Evolutionary conservation across 768 basidiomycete genomes (phyloP).

Genomic region (Kwoniella europaea): DNA sequence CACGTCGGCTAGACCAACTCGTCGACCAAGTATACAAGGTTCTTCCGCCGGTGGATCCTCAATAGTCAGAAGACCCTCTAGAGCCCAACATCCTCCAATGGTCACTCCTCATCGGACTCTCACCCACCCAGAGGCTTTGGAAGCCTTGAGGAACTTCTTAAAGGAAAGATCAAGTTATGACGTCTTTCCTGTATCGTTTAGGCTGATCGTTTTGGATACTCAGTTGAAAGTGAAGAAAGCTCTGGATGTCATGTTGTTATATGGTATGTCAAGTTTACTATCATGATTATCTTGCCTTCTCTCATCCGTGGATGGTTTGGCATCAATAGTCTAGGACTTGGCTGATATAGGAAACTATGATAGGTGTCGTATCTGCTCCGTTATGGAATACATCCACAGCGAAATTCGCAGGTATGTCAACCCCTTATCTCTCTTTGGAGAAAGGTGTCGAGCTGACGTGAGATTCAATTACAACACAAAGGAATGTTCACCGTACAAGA

Average conservation of each 20-base stretch:
- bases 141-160: slow-evolving; percentile 76
- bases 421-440: background rate
- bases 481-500: slow-evolving; percentile 99
- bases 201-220: slow-evolving; percentile 94
- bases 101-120: slow-evolving; percentile 28
- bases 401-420: slow-evolving; percentile 68
- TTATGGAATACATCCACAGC: slow-evolving; percentile 96
- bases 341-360: background rate
- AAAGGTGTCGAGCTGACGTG: slow-evolving; percentile 18
- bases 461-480: slow-evolving; percentile 15
- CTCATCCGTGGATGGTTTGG: background rate
- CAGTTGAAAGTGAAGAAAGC: slow-evolving; percentile 96
- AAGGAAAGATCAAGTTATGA: slow-evolving; percentile 87
- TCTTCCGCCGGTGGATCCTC: slow-evolving; percentile 4
- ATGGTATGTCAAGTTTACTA: slow-evolving; percentile 60
- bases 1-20: slow-evolving; percentile 15
- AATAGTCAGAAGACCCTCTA: slow-evolving; percentile 33
- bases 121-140: slow-evolving; percentile 58
- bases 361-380: slow-evolving; percentile 96
- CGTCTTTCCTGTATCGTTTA: slow-evolving; percentile 94
- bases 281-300: background rate
- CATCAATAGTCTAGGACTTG: no score
- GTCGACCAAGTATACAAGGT: slow-evolving; percentile 18
- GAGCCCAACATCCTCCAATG: slow-evolving; percentile 48
- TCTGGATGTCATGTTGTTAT: slow-evolving; percentile 71